Evolutionary conservation across 2,329 filamentous ascomycete species (phyloP), one percentile per base, ranked within the genome.

Genomic region (Nemania diffusa): DNA sequence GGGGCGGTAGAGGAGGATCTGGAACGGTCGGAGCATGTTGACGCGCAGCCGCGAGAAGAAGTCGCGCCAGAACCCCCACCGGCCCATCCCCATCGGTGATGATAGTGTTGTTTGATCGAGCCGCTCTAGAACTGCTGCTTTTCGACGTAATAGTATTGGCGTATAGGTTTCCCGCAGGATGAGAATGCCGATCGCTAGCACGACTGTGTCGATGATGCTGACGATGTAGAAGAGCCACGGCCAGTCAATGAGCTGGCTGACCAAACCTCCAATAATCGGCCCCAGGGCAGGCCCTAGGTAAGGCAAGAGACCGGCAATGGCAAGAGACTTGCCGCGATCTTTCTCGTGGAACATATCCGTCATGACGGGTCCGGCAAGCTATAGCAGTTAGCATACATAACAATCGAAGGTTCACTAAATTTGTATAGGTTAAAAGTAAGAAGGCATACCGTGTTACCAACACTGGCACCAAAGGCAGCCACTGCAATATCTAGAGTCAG

Each of bases 161-260:
- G 85, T 86, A 74, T 91, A 92, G 0, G 90, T 91, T 74, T 87
- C 86, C 1, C 89, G 82, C 70, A 88, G 84, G 72, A 90, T 82
- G 37, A 91, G 73, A 2, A 87, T 32, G 0, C 76, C 89, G 11
- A 85, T 75, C 1, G 87, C 42, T 66, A 89, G 85, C 34, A 91
- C 84, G 3, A 85, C 64, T 0, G 81, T 86, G 58, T 88, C 86
- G 59, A 78, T 74, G 52, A 91, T 90, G 1, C 86, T 86, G 2
- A 88, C 88, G 0, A 88, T 82, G 79, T 86, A 92, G 79, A 92
- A 93, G 1, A 88, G 85, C 90, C 90, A 93, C 32, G 87, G 84
- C 91, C 90, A 92, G 4, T 84, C 84, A 2, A 87, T 85, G 69
- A 85, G 81, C 72, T 92, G 79, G 0, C 88, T 82, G 24, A 92